phyloP scores from a whole-genome alignment of 495 filamentous ascomycete species.

The Sporormia fimetaria region DNA sequence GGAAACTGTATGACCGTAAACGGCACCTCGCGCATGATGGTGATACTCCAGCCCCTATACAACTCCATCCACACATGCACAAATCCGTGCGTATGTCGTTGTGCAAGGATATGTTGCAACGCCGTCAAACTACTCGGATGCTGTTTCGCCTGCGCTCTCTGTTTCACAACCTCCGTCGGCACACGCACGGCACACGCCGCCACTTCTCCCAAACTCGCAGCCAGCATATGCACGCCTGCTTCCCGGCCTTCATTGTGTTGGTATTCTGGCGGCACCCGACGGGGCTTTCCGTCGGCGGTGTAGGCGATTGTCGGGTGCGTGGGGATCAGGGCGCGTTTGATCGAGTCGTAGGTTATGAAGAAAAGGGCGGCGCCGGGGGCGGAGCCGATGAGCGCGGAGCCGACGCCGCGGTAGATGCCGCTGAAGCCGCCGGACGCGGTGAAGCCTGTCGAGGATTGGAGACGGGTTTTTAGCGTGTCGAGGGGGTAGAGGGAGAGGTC shows the following conservation, averaged over 20 bases:
- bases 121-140: constrained; percentile 49
- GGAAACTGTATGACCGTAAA: constrained; percentile 97
- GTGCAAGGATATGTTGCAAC: constrained; percentile 56
- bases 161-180: constrained; percentile 94
- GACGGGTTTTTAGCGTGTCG: constrained; percentile 46
- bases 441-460: constrained; percentile 78
- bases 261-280: too few relatives aligned
- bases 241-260: constrained; percentile 19
- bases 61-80: constrained; percentile 63
- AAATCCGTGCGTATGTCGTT: constrained; percentile 34
- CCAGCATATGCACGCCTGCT: constrained; percentile 60
- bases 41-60: constrained; percentile 83
- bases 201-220: constrained; percentile 81
- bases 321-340: constrained; percentile 41
- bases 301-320: not conserved
- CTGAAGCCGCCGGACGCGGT: constrained; percentile 61
- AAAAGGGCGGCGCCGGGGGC: constrained; percentile 96
- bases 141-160: constrained; percentile 81
- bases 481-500: constrained; percentile 36
- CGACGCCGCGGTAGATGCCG: constrained; percentile 62
- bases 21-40: constrained; percentile 88
- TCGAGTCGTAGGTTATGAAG: constrained; percentile 89
- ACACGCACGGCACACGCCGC: constrained; percentile 88
- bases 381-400: constrained; percentile 69
- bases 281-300: constrained; percentile 20